Evolutionary conservation across 371 early-diverging fungal species (phyloP), one percentile per base, ranked within the genome.

Genomic region (Apophysomyces trapeziformis): DNA sequence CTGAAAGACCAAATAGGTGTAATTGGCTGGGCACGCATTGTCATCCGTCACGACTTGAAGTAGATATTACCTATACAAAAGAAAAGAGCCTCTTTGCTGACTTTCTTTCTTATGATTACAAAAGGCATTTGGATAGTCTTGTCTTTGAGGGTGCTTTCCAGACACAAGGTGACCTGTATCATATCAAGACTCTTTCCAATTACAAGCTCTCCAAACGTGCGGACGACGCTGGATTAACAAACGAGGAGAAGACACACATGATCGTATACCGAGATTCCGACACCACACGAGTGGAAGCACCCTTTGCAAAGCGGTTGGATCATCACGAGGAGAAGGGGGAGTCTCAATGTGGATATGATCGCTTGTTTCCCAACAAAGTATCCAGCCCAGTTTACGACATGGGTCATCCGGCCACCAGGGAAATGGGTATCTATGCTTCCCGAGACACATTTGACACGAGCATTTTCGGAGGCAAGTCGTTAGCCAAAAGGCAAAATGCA

Each of bases 231-330:
- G 68, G 69, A 26, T 72, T 71, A 3, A 13, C 12, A 14, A 38
- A 59, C 7, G 60, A 66, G 2, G 68, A 72, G 7, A 37, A 63
- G 6, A 14, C 18, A 16, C 72, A 76, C 47, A 85, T 90, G 74
- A 74, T 90, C 13, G 85, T 91, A 35, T 93, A 89, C 72, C 86
- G 92, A 18, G 87, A 88, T 64, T 90, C 92, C 0, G 92, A 93
- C 67, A 81, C 76, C 2, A 56, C 58, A 58, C 54, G n/a, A 9
- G 65, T 63, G 18, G n/a, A 38, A 11, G 61, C 14, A 43, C 56
- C 36, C 63, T 63, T 26, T 16, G 57, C 32, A 63, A 64, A 43
- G 32, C 32, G 32, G 3, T 26, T 26, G 32, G 32, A 26, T 26
- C 68, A 67, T 38, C 21, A 16, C 7, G 54, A 50, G 21, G 21